Percentiles rank a stretch among this genome's conserved stretches.
phyloP scores from a whole-genome alignment of 495 filamentous ascomycete species.

The Aspergillus indologenus region DNA sequence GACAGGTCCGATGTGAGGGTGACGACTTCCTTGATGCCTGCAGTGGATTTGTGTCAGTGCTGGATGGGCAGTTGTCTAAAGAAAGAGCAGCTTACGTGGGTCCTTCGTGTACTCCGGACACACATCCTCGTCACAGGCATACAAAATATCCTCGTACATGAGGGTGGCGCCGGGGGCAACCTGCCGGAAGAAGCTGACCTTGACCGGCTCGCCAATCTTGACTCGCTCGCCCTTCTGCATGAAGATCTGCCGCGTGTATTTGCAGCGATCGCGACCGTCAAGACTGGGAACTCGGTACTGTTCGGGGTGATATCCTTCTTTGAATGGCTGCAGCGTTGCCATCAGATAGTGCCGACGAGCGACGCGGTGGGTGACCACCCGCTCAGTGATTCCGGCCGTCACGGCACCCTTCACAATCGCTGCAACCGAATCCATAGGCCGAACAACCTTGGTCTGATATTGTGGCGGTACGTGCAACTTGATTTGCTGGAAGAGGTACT shows the following conservation, averaged over 20 bases:
- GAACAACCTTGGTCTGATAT: slow-evolving; percentile 74
- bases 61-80: background rate
- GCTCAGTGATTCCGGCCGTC: slow-evolving; percentile 91
- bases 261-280: slow-evolving; percentile 96
- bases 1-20: slow-evolving; percentile 96
- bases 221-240: slow-evolving; percentile 98
- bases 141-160: slow-evolving; percentile 99
- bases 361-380: slow-evolving; percentile 93
- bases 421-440: slow-evolving; percentile 81
- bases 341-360: slow-evolving; percentile 98
- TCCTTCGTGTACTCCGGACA: slow-evolving; percentile 99
- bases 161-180: slow-evolving; percentile 95
- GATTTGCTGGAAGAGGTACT: slow-evolving; percentile 83
- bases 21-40: slow-evolving; percentile 98
- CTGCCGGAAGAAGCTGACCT: slow-evolving; percentile 97
- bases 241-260: slow-evolving; percentile 97
- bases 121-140: slow-evolving; percentile 96
- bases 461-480: slow-evolving; percentile 75
- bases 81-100: slow-evolving; percentile 68
- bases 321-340: slow-evolving; percentile 98
- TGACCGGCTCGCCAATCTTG: slow-evolving; percentile 98
- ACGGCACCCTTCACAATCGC: slow-evolving; percentile 80
- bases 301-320: slow-evolving; percentile 97
- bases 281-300: slow-evolving; percentile 95
- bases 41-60: slow-evolving; percentile 10